These are phyloP conservation scores for Solanum peruvianum DNA, from an alignment of 257 asterid species.

Conservation along the genomic window DNA sequence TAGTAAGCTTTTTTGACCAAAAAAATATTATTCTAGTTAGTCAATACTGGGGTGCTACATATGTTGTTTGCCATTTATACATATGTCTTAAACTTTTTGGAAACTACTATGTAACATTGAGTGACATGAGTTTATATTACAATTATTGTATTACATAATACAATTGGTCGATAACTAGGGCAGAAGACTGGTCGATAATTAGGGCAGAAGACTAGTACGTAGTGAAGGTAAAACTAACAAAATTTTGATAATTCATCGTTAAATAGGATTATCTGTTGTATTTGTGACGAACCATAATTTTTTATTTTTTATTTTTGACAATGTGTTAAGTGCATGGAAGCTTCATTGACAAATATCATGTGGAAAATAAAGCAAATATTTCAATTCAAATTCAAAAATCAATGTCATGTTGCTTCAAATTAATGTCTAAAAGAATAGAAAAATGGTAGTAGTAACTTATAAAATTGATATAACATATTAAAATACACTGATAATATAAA, in stretches of 20 bases:
- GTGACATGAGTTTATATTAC: not conserved
- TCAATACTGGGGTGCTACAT: not conserved
- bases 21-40: not conserved
- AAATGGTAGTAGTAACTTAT: not conserved
- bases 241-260: not conserved
- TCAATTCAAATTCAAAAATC: not conserved
- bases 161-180: not conserved
- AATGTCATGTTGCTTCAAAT: not conserved
- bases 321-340: not conserved
- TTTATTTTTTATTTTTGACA: too few species aligned
- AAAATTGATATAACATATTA: not conserved
- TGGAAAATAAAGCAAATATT: not conserved
- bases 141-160: not conserved
- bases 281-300: too few species aligned
- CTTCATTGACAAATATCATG: not conserved
- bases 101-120: not conserved
- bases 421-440: not conserved
- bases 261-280: not conserved
- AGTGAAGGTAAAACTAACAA: fast-evolving
- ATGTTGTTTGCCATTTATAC: not conserved
- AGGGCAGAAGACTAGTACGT: not conserved
- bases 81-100: not conserved
- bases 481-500: not conserved
- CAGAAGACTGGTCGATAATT: not conserved
- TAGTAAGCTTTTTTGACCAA: not conserved